Evolutionary conservation across 306 rosid species (phyloP).

Genomic region (Quercus parvula): DNA sequence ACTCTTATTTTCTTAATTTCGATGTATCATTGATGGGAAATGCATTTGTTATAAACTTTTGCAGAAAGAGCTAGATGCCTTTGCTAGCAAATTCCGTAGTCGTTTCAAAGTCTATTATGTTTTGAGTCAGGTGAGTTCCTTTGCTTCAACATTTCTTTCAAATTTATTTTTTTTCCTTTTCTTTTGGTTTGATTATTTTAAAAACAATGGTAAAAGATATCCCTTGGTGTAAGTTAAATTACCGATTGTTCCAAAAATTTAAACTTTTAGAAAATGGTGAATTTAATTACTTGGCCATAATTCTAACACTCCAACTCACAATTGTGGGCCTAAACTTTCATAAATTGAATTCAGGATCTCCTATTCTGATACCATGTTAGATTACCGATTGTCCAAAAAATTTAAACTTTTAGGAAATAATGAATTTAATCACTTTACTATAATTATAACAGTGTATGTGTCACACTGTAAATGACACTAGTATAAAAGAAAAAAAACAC

Average conservation of each 20-base stretch:
- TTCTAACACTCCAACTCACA: rapidly evolving
- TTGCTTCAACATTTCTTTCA: background rate
- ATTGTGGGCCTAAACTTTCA: no score
- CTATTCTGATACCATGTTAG: no score
- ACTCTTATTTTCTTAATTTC: background rate
- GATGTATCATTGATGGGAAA: background rate
- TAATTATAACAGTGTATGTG: no score
- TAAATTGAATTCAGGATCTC: rapidly evolving
- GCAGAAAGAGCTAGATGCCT: constrained; percentile 45
- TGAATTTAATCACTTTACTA: no score
- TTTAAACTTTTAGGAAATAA: rapidly evolving
- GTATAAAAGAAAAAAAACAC: no score
- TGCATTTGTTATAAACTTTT: background rate
- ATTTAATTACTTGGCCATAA: no score
- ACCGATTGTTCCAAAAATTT: no score
- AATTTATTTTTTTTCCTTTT: background rate
- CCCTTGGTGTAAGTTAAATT: no score
- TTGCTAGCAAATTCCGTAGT: constrained; percentile 20
- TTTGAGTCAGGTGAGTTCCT: constrained; percentile 37
- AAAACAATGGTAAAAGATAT: background rate
- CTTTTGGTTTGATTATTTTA: background rate
- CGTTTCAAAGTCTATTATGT: constrained; percentile 40
- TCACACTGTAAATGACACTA: no score
- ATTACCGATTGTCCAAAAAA: rapidly evolving
- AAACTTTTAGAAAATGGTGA: rapidly evolving